Evolutionary conservation across 257 asterid genomes (phyloP).

Genomic region (Solanum lignicaule): DNA sequence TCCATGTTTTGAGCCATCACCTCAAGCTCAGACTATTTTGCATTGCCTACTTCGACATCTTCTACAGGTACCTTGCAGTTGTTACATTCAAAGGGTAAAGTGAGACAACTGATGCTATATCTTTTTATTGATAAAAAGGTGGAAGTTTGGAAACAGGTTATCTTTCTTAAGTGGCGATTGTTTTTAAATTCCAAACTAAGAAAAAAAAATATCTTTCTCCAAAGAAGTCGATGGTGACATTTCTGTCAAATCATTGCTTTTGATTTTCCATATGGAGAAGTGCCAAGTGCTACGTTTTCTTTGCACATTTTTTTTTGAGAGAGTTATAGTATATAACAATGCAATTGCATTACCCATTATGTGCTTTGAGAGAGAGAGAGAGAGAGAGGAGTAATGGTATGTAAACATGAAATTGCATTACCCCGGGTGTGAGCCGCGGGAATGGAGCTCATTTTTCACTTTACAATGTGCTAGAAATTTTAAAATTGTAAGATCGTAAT

Average conservation of each 20-base stretch:
- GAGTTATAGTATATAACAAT: neutral
- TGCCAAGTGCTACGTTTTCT: neutral
- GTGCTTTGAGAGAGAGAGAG: neutral
- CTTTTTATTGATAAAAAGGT: neutral
- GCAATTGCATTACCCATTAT: neutral
- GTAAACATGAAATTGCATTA: neutral
- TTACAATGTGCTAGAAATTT: neutral
- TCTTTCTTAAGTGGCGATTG: neutral
- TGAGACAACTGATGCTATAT: neutral
- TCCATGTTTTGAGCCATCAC: constrained; percentile 98
- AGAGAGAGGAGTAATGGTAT: neutral
- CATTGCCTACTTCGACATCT: constrained; percentile 98
- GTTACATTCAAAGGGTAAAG: neutral
- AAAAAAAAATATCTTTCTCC: neutral
- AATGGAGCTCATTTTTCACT: neutral
- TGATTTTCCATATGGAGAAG: neutral
- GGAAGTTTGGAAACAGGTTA: neutral
- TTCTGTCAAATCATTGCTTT: neutral
- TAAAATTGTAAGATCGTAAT: neutral
- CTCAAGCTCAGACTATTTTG: constrained; percentile 97
- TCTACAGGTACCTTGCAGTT: constrained; percentile 61
- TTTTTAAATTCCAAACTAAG: neutral
- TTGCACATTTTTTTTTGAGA: neutral
- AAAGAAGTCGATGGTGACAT: neutral
- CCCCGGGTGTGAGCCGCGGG: neutral